Evolutionary conservation across 192 early-diverging fungal species (phyloP).

Genomic region (Entrophospora sp.): DNA sequence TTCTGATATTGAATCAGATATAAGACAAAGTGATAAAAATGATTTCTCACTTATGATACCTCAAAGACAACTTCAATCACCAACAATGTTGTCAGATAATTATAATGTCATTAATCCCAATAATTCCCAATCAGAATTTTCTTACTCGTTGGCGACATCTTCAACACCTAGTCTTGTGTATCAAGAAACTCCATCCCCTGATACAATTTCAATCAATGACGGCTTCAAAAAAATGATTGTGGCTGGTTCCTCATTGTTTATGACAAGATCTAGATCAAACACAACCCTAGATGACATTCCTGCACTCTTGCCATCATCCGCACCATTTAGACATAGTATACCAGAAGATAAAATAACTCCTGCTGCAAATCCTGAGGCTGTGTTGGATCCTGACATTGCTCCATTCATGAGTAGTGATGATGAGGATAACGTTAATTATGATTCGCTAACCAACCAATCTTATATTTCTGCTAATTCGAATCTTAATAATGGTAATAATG

Average conservation of each 20-base stretch:
- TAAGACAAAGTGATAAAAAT: constrained; percentile 15
- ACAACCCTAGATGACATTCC: constrained; percentile 26
- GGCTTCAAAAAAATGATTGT: constrained; percentile 28
- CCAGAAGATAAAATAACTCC: constrained; percentile 29
- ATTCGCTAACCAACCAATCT: constrained; percentile 32
- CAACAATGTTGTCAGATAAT: constrained; percentile 29
- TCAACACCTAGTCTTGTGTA: constrained; percentile 19
- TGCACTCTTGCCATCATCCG: constrained; percentile 6
- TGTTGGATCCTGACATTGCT: constrained; percentile 52
- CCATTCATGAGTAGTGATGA: constrained; percentile 53
- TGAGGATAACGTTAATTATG: constrained; percentile 41
- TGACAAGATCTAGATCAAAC: constrained; percentile 36
- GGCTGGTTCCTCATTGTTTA: constrained; percentile 29
- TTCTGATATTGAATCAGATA: constrained; percentile 23
- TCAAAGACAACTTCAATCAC: constrained; percentile 30
- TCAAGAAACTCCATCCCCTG: constrained; percentile 18
- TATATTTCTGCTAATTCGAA: constrained; percentile 22
- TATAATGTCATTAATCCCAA: constrained; percentile 15
- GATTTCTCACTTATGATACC: constrained; percentile 13
- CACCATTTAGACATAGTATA: constrained; percentile 39
- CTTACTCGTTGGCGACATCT: constrained; percentile 12
- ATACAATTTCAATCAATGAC: constrained; percentile 21
- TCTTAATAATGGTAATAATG: not conserved
- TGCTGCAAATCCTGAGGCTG: constrained; percentile 27
- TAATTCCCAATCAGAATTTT: no score